Percentiles rank a stretch among this genome's conserved stretches.
Conservation (phyloP, 306 rosid species). For the Canavalia ensiformis region DNA sequence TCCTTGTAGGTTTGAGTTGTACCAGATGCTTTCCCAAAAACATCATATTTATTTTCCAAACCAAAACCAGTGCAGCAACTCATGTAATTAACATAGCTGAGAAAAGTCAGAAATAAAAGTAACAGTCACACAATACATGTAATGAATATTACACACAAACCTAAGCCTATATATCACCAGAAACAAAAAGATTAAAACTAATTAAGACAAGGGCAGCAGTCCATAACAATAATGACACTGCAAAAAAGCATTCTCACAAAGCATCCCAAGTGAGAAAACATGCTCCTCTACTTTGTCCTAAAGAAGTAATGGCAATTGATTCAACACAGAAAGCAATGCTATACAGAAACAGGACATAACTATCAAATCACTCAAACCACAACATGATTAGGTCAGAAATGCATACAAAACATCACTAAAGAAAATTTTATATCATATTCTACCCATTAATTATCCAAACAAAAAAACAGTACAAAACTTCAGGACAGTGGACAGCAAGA, state of each 20-base stretch:
- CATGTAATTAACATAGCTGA: background rate
- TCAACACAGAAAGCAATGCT: conserved; percentile 38
- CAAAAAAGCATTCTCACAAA: background rate
- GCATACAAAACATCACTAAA: background rate
- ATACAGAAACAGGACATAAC: conserved; percentile 9
- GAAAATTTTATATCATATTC: background rate
- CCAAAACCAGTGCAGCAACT: background rate
- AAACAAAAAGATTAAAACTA: background rate
- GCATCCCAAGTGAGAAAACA: background rate
- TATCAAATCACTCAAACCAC: background rate
- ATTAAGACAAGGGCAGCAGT: background rate
- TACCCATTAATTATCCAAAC: background rate
- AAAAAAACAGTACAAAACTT: background rate
- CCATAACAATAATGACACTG: background rate
- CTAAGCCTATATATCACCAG: background rate
- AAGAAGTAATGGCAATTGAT: conserved; percentile 39
- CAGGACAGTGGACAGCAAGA: background rate
- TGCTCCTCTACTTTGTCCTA: conserved; percentile 79
- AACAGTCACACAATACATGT: background rate
- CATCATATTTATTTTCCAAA: background rate
- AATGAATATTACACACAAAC: background rate
- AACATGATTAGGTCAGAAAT: background rate
- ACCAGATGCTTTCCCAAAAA: background rate
- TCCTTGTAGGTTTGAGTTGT: background rate
- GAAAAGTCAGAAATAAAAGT: background rate